Evolutionary conservation across 177 flowering plant species (phyloP).

Genomic region (Tripterygium wilfordii): DNA sequence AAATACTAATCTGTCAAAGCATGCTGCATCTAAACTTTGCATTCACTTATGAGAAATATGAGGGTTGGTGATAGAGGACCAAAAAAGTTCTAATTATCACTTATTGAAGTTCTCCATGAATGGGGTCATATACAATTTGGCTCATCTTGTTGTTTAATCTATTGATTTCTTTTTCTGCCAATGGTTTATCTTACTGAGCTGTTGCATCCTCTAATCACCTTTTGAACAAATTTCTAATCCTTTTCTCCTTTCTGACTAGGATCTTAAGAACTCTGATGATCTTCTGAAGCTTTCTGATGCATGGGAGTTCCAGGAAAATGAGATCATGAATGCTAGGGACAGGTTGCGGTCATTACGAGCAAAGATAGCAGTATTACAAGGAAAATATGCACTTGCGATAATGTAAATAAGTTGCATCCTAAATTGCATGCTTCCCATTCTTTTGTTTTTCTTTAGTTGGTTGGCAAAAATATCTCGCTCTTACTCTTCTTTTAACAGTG

Average conservation of each 20-base stretch:
- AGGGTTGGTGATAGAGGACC: no score
- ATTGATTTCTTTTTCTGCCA: no score
- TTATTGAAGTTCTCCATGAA: no score
- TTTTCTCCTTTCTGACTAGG: conserved; percentile 28
- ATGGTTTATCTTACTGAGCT: no score
- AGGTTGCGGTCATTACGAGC: conserved; percentile 69
- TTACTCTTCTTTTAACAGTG: conserved; percentile 41
- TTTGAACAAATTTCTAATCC: neutral
- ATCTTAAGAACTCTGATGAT: conserved; percentile 29
- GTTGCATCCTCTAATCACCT: no score
- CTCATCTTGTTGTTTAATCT: no score
- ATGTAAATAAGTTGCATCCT: conserved; percentile 37
- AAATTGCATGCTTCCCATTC: neutral
- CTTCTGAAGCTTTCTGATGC: conserved; percentile 67
- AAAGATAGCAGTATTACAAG: conserved; percentile 73
- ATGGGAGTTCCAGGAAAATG: conserved; percentile 83
- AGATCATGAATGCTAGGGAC: conserved; percentile 63
- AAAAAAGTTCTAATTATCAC: no score
- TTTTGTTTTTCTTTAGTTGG: neutral
- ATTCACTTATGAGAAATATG: no score
- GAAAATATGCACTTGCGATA: conserved; percentile 68
- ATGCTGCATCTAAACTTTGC: no score
- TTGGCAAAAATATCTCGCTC: no score
- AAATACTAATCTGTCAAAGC: no score
- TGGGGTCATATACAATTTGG: no score